Base-by-base conservation (phyloP, 1,284 basidiomycete genomes). In the Hymenochaete sp. region DNA sequence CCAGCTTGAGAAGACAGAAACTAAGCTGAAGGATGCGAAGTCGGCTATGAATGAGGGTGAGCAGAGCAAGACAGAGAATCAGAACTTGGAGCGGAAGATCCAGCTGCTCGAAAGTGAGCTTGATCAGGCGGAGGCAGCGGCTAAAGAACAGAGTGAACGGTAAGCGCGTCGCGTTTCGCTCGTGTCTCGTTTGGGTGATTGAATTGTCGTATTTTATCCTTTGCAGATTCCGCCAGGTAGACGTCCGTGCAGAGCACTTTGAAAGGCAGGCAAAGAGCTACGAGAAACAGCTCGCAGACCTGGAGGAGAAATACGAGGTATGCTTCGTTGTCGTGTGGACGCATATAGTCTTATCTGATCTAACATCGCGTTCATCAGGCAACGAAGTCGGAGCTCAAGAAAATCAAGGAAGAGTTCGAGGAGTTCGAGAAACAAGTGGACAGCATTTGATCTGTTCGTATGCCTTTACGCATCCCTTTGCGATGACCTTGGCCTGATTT, bases 171-270 rank as follows among this genome's bases (percentile, higher is more conserved):
- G 9, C 38, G 19, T 27, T 25, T 22, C 42, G 21, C 29, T 16
- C n/a, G 21, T 38, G 26, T 11, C 9, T 22, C 42, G 19, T 14
- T 33, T 36, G 26, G 13, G 25, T 10, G 28, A 42, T 18, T 48
- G 21, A 29, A 33, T 35, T 19, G 40, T 35, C 38, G 28, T 26
- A 36, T 29, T 19, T 38, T 26, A 32, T 31, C 22, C 29, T 22
- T 13, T 16, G 18, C 59, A 98, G 93, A 66, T 75, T 99, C 57
- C 79, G 96, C 55, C 92, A 97, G 64, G 91, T 95, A 48, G 96
- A 99, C 63, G 87, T 98, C 67, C 98, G 98, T 73, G 93, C 96
- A 18, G 96, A 99, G 67, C 92, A 98, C 72, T 96, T 93, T 65
- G 95, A 98, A 68, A 80, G 93, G 45, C 90, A 96, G 61, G 81